Evolutionary conservation across 2,329 filamentous ascomycete species (phyloP), one percentile per base, ranked within the genome.

Genomic region (Beauveria varroae): DNA sequence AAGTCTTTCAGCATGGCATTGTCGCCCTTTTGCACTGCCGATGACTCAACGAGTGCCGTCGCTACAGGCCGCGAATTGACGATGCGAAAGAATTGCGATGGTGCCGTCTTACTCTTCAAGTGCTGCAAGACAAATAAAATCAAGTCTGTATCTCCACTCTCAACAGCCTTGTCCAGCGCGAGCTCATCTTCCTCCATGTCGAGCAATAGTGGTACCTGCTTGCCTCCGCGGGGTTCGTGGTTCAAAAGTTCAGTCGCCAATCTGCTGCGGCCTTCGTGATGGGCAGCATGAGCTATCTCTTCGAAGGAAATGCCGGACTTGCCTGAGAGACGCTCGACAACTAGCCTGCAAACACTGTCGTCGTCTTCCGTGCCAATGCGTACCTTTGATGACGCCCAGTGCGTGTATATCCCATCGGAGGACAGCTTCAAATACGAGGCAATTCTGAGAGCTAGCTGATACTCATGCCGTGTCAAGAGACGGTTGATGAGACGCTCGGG

Each of bases 361-460:
- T 98, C 95, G 64, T 96, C 88, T 65, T 92, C 92, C 0, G 86
- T 83, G 0, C 93, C 93, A 3, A 89, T 79, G 28, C 92, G 89
- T 4, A 98, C 93, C 73, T 98, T 99, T 70, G 95, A 88, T 20
- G 89, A 93, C 1, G 95, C 95, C 95, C 95, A 99, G 71, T 97
- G 93, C 1, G 96, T 91, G 69, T 97, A 96, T 63, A 99, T 96
- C 59, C 87, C 86, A 72, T 96, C 92, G 0, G 92, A 89, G 0
- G 93, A 88, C 3, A 99, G 81, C 63, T 88, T 89, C 2, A 99
- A 79, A 71, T 96, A 96, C 46, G 91, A 87, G 0, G 93, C 93
- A 52, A 99, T 86, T 53, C 91, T 89, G 22, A 99, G 83, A 0
- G 95, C 93, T 4, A 99, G 81, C 1, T 97, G 81, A 71, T 98